Evolutionary conservation across 371 early-diverging fungal species (phyloP), one percentile per base, ranked within the genome.

Genomic region (Umbelopsis sp.): DNA sequence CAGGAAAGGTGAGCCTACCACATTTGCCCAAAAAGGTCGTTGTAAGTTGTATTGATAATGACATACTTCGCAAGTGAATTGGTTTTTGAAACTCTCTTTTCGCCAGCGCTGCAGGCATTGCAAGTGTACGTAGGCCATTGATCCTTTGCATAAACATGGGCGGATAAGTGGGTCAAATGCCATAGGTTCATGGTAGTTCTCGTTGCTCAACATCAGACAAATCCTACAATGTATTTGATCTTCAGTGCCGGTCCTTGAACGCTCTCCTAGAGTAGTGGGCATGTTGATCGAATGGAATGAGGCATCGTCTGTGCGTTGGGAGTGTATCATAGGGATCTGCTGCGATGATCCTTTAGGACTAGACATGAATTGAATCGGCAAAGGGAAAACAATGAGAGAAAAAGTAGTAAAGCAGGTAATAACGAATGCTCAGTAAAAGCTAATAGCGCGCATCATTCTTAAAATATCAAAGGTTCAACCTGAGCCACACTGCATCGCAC

Each of bases 101-200:
- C 67, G 67, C 67, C 67, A 67, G 11, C 52, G 50, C 10, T 67
- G 50, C n/a, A 67, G 44, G 29, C 67, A 67, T 9, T 20, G 25
- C 16, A 67, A 9, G 22, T 67, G 67, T 12, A 67, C 52, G 22
- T 22, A 67, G 4, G 67, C 57, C 52, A 67, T 50, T 14, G 57
- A 41, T 16, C 67, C 67, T 25, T 41, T 53, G 41, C 67, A 67
- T 37, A 32, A 16, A 44, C 67, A 67, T 5, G 67, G 67, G 0
- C 38, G 67, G 44, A 67, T 67, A 9, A 67, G 25, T 22, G 67
- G 57, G 35, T 35, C 57, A 57, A 10, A 4, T 29, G 4, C 9
- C 35, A 4, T 32, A 14, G 22, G 18, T 35, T 29, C 37, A 10
- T 35, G 3, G 16, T 37, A 8, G 35, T 35, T 29, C 4, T 67